Evolutionary conservation across 176 grass and related monocot species (phyloP), one percentile per base, ranked within the genome.

Genomic region (Bromus sterilis): DNA sequence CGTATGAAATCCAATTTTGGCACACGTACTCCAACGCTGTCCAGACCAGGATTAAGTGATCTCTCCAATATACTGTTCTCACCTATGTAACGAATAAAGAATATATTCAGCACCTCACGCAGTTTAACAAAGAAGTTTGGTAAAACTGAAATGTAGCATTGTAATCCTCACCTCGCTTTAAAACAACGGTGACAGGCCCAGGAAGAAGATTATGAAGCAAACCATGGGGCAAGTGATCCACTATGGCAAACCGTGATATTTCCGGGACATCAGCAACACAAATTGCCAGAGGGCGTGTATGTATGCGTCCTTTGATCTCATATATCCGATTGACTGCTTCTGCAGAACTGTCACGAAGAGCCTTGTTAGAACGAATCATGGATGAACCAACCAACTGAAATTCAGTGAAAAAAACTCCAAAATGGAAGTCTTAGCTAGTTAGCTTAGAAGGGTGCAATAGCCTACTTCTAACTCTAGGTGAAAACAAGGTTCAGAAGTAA

Each of bases 261-360:
- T 93, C 89, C 59, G 82, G 86, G 21, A 95, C 93, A 86, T 93
- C 96, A 80, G 86, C 93, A 86, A 93, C 93, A 87, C 86, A 99
- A 70, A 99, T 93, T 46, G 96, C 93, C 62, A 99, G 74, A 79
- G 96, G 96, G 37, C 82, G 90, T 40, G 91, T 93, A 61, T 93
- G 86, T 29, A 85, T 67, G 33, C 93, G 92, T 18, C 96, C 96
- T 95, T 99, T 99, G 69, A 95, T 99, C 66, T 95, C 89, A 77
- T 95, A 99, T 56, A 99, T 99, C 71, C 63, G 78, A 56, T 95
- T 95, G 41, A 95, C 86, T 66, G 93, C 93, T 75, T 86, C 90
- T 49, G 86, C 84, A 86, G 96, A 99, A 80, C 96, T 99, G 93
- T 40, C 57, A 93, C 58, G 70, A 89, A 72, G 79, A 67, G 26